These are phyloP conservation scores for Cinchona pubescens DNA, from an alignment of 257 asterid species.

Conservation along the genomic window DNA sequence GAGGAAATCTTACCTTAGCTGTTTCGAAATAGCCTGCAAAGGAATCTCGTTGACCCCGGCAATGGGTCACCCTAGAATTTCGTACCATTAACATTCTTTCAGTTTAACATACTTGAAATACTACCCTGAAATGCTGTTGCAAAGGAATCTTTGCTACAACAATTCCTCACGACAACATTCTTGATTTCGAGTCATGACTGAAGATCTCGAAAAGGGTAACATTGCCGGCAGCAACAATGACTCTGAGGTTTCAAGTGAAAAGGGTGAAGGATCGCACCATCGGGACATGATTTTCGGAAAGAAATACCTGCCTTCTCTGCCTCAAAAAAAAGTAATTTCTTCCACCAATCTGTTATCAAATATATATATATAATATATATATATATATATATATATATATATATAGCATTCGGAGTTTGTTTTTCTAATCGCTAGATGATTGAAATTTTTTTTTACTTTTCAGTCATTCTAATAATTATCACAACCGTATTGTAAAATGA, in stretches of 20 bases:
- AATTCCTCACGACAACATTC: not conserved
- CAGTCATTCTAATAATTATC: no score
- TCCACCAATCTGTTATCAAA: not conserved
- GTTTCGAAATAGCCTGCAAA: no score
- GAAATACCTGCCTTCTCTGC: not conserved
- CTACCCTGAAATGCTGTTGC: no score
- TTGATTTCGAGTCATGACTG: slow-evolving; percentile 7
- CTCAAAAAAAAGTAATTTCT: not conserved
- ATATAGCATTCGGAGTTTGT: no score
- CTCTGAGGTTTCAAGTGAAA: not conserved
- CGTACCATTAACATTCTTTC: not conserved
- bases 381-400: no score
- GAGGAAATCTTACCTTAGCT: not conserved
- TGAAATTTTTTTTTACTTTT: no score
- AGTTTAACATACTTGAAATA: no score
- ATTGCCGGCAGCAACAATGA: not conserved
- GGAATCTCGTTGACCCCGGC: not conserved
- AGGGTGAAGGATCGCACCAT: not conserved
- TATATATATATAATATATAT: no score
- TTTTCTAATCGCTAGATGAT: no score
- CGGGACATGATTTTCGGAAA: slow-evolving; percentile 3
- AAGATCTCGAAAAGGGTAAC: slow-evolving; percentile 9
- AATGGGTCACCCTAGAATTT: not conserved
- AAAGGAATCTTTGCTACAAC: no score
- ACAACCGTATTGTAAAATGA: no score